These are phyloP conservation scores for Kokia cookei DNA, from an alignment of 441 rosid species.

Conservation along the genomic window DNA sequence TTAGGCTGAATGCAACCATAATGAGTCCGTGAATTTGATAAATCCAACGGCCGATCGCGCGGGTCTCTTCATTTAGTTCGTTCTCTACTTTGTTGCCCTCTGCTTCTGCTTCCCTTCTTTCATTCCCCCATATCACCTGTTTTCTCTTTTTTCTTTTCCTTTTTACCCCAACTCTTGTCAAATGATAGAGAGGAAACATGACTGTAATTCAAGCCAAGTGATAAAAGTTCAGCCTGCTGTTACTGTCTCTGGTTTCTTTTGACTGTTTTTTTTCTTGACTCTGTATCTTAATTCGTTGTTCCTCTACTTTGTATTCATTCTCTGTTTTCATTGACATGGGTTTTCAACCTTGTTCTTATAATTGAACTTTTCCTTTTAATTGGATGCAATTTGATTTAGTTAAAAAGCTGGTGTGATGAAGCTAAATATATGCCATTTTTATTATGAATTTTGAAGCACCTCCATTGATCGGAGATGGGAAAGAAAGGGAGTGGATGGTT, in stretches of 20 bases:
- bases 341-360: no score
- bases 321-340: not conserved
- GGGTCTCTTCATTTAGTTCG: slow-evolving; percentile 27
- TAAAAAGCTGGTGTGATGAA: no score
- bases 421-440: not conserved
- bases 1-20: not conserved
- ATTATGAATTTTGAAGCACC: not conserved
- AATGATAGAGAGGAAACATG: not conserved
- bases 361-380: not conserved
- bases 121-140: not conserved
- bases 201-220: not conserved
- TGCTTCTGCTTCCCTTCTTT: slow-evolving; percentile 3
- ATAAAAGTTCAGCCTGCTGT: not conserved
- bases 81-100: not conserved
- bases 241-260: not conserved
- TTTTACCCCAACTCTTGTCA: not conserved
- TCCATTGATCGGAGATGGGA: slow-evolving; percentile 52
- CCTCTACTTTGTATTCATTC: not conserved
- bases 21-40: slow-evolving; percentile 40
- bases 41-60: slow-evolving; percentile 45
- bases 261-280: not conserved
- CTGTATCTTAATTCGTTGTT: not conserved
- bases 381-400: not conserved
- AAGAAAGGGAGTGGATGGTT: slow-evolving; percentile 93
- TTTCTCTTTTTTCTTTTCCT: not conserved